Evolutionary conservation across 176 grass and related monocot species (phyloP), one percentile per base, ranked within the genome.

Genomic region (Zea mays): DNA sequence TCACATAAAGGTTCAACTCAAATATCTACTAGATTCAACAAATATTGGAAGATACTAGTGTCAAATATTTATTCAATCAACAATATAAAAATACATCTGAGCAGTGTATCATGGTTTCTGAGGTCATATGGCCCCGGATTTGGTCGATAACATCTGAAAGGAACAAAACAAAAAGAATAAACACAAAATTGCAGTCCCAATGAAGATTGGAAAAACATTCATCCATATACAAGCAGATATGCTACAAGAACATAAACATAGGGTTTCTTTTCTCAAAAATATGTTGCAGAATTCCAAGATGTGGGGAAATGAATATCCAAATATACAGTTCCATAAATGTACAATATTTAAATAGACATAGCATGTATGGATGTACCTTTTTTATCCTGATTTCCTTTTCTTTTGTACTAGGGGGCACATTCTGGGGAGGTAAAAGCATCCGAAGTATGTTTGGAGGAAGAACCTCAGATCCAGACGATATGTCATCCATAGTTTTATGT

Each of bases 371-470:
- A 66, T 42, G 46, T 76, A 86, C 84, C 84, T 82, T 86, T 64
- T 86, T 77, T 42, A 65, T 43, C 61, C 60, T 74, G 17, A 51
- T 68, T 65, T 50, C 72, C 46, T 64, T 86, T 81, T 42, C 72
- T 86, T 86, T 79, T 57, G 79, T 58, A 49, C 13, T 6, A 72
- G 79, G 57, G 54, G 74, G 57, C 72, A 65, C 47, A 33, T 65
- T 81, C 54, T 77, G 77, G 27, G 82, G 82, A 85, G 87, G 87
- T 89, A 89, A 76, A 89, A 89, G 87, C 87, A 85, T 89, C 40
- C 14, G 60, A 65, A 85, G 59, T 76, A 89, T 72, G 78, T 81
- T 89, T 71, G 71, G 45, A 64, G 76, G 81, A 40, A 89, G 78
- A 52, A 86, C 35, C 73, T 65, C 58, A 57, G 56, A 76, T 27